Evolutionary conservation across 768 basidiomycete species (phyloP).

Genomic region (Infundibulicybe gibba): DNA sequence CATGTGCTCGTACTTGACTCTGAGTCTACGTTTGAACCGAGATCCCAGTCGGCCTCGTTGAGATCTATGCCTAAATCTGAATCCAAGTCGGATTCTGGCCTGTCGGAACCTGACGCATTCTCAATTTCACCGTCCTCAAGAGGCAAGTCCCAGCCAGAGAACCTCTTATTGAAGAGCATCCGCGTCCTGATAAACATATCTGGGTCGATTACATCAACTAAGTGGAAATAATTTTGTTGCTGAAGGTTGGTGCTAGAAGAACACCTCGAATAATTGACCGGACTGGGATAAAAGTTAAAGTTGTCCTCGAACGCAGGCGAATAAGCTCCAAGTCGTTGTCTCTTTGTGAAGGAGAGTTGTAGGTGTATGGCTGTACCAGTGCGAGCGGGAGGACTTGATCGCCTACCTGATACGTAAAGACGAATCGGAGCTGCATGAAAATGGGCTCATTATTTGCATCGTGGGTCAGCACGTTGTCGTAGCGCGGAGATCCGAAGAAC

Average conservation of each 20-base stretch:
- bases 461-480: conserved; percentile 23
- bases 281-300: background rate
- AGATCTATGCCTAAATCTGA: no score
- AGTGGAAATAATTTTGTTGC: background rate
- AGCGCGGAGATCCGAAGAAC: conserved; percentile 14
- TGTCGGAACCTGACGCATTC: no score
- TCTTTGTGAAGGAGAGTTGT: no score
- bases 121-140: no score
- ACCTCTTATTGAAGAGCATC: no score
- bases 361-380: conserved; percentile 15
- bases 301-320: background rate
- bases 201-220: background rate
- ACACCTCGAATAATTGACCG: background rate
- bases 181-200: background rate
- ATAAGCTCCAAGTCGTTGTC: background rate
- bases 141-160: no score
- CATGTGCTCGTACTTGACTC: no score
- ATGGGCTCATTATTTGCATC: background rate
- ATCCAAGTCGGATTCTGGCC: no score
- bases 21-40: no score
- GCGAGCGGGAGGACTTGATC: conserved; percentile 9
- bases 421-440: conserved; percentile 14
- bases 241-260: background rate
- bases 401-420: conserved; percentile 16
- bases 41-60: no score